Conservation (phyloP, 129 eudicot genomes). For the Kitagawia praeruptora region DNA sequence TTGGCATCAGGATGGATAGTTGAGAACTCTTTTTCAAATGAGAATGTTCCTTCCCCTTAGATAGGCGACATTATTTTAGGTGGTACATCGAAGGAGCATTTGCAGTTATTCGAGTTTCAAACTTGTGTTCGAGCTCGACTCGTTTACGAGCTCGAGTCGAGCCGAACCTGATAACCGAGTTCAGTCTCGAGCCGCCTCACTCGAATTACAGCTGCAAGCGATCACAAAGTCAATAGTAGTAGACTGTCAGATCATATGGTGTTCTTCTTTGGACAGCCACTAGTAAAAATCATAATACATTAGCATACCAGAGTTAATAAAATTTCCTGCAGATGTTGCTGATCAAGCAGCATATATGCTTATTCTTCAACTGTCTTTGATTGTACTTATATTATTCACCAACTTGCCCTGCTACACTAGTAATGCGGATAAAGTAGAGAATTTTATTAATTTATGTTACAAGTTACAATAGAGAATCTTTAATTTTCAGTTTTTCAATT, state of each 20-base stretch:
- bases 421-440: no score
- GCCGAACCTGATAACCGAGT: no score
- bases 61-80: conserved; percentile 35
- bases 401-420: no score
- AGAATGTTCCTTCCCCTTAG: conserved; percentile 38
- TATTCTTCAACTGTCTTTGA: neutral
- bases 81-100: conserved; percentile 45
- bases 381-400: neutral
- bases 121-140: no score
- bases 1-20: no score
- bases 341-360: conserved; percentile 42
- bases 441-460: no score
- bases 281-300: conserved; percentile 7
- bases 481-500: no score
- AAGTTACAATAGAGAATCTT: no score
- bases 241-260: conserved; percentile 26
- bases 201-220: no score
- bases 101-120: conserved; percentile 37
- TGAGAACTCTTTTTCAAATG: no score
- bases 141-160: no score
- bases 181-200: no score
- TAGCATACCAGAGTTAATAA: neutral
- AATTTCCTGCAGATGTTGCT: conserved; percentile 35
- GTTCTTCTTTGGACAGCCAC: conserved; percentile 33
- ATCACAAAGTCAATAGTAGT: neutral